Percentiles rank a stretch among this genome's conserved stretches.
Evolutionary conservation across 2,329 filamentous ascomycete species (phyloP).

Genomic region (Verticillium dahliae): DNA sequence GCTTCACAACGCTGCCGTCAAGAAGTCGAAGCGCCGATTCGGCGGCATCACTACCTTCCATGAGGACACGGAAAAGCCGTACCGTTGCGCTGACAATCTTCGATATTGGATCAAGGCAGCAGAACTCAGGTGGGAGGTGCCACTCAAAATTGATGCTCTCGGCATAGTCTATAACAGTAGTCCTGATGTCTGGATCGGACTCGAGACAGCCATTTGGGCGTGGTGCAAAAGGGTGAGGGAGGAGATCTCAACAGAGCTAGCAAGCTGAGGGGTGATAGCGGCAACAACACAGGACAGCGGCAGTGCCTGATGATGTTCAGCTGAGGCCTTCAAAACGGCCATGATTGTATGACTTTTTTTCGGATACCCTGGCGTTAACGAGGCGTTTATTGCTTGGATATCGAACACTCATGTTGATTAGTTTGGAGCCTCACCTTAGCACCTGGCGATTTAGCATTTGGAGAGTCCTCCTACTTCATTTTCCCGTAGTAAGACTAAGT

Average conservation of each 20-base stretch:
- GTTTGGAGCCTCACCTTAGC: neutral
- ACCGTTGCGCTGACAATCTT: constrained; percentile 87
- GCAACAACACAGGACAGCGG: neutral
- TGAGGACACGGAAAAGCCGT: constrained; percentile 89
- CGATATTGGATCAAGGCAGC: constrained; percentile 95
- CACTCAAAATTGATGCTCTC: constrained; percentile 77
- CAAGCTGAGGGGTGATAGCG: constrained; percentile 3
- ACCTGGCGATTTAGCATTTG: neutral
- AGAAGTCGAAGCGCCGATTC: constrained; percentile 78
- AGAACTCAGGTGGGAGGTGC: constrained; percentile 86
- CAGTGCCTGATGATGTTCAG: neutral
- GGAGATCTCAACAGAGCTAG: constrained; percentile 69
- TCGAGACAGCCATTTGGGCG: constrained; percentile 73
- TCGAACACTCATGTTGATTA: neutral
- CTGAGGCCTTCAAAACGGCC: constrained; percentile 6
- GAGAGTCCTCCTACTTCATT: neutral
- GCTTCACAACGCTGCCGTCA: constrained; percentile 84
- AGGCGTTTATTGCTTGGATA: neutral
- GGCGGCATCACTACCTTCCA: constrained; percentile 85
- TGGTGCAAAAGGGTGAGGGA: constrained; percentile 81
- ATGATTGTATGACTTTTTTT: constrained; percentile 8
- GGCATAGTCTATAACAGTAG: constrained; percentile 73
- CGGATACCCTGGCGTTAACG: constrained; percentile 10
- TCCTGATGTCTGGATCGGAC: constrained; percentile 66
- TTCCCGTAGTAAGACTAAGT: neutral